A percentile compares a stretch with the other conserved stretches of the same genome.
phyloP scores from a whole-genome alignment of 1,284 basidiomycete genomes.

The Ganoderma sp. region DNA sequence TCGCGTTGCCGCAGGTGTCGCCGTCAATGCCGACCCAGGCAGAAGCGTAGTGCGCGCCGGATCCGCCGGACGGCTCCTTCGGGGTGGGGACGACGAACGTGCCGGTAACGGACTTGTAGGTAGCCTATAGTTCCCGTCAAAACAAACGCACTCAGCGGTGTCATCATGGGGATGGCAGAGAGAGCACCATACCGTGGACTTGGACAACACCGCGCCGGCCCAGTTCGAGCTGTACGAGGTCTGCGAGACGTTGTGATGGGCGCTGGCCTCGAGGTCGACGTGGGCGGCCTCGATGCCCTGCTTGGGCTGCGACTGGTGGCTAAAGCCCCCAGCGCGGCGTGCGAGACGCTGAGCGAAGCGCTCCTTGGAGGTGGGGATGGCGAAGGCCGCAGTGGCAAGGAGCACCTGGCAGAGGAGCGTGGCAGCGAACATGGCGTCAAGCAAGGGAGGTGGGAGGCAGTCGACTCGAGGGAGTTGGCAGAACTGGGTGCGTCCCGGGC shows the following conservation, averaged over 20 bases:
- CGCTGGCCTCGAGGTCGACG: too few species aligned
- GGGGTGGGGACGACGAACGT: constrained; percentile 43
- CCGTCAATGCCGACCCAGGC: constrained; percentile 34
- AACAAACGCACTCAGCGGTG: too few species aligned
- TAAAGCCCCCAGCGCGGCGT: constrained; percentile 24
- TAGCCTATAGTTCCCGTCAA: too few species aligned
- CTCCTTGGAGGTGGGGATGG: constrained; percentile 28
- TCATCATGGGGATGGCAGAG: too few species aligned
- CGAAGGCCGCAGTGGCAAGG: constrained; percentile 33
- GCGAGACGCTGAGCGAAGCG: constrained; percentile 29
- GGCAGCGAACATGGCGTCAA: constrained; percentile 26
- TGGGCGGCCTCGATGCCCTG: too few species aligned
- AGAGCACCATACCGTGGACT: constrained; percentile 28
- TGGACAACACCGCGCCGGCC: constrained; percentile 36
- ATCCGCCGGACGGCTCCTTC: constrained; percentile 33
- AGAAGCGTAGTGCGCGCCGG: constrained; percentile 38
- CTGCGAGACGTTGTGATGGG: constrained; percentile 29
- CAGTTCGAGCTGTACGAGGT: constrained; percentile 39
- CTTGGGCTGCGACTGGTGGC: constrained; percentile 31
- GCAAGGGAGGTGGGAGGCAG: too few species aligned
- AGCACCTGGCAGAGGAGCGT: constrained; percentile 32
- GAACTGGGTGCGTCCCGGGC: too few species aligned
- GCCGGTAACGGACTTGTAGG: constrained; percentile 39
- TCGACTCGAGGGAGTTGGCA: too few species aligned
- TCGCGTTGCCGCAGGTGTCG: constrained; percentile 29